phyloP scores from a whole-genome alignment of 345 rosid species.

The Aethionema arabicum region DNA sequence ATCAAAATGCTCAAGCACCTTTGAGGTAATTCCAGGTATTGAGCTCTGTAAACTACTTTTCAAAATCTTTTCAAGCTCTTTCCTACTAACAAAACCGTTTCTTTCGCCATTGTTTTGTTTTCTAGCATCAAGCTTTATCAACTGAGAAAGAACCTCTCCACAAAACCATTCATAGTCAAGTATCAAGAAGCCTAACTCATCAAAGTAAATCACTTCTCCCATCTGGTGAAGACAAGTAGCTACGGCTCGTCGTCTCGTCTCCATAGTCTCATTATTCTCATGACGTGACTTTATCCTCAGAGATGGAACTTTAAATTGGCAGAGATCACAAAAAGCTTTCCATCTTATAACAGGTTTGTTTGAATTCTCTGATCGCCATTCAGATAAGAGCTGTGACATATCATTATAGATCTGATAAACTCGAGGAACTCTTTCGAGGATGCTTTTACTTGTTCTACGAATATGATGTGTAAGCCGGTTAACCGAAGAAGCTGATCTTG shows the following conservation, averaged over 20 bases:
- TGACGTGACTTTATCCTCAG: conserved; percentile 73
- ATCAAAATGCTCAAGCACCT: conserved; percentile 74
- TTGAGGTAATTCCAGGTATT: conserved; percentile 87
- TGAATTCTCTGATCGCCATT: conserved; percentile 78
- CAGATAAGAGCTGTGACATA: conserved; percentile 64
- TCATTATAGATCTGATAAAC: conserved; percentile 93
- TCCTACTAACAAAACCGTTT: conserved; percentile 65
- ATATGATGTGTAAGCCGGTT: conserved; percentile 73
- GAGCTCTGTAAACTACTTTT: conserved; percentile 73
- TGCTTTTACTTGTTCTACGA: conserved; percentile 64
- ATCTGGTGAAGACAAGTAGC: conserved; percentile 89
- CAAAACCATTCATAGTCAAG: conserved; percentile 91
- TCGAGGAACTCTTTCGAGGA: conserved; percentile 80
- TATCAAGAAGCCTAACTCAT: conserved; percentile 66
- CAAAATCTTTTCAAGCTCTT: conserved; percentile 74
- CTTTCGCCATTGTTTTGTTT: conserved; percentile 55
- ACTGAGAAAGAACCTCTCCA: conserved; percentile 76
- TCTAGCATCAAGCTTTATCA: conserved; percentile 61
- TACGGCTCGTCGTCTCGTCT: conserved; percentile 68
- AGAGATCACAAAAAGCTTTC: conserved; percentile 82
- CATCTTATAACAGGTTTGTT: conserved; percentile 84
- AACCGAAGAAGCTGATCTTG: conserved; percentile 81
- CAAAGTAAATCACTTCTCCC: conserved; percentile 84
- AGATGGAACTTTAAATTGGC: conserved; percentile 77
- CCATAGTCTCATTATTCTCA: conserved; percentile 60